Percentiles rank a stretch among this genome's conserved stretches.
phyloP scores from a whole-genome alignment of 768 basidiomycete species.

The Cystofilobasidium bisporidii region DNA sequence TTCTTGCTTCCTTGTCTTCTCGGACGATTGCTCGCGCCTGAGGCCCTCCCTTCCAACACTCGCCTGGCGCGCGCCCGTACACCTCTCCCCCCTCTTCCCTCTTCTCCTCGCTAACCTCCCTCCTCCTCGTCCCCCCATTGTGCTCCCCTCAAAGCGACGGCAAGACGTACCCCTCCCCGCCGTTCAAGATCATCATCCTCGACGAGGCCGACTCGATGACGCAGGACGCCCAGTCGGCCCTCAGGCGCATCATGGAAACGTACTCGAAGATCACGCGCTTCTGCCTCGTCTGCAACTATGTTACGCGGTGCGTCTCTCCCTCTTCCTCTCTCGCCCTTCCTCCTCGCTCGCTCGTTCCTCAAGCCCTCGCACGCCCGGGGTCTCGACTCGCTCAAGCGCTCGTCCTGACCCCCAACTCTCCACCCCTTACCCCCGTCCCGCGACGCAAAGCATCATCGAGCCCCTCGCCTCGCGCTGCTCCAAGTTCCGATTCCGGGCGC shows the following conservation, averaged over 20 bases:
- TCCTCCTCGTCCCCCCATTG: no score
- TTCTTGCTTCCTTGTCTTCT: not conserved
- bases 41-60: not conserved
- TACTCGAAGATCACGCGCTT: constrained; percentile 94
- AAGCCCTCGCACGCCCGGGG: no score
- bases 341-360: no score
- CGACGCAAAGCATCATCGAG: constrained; percentile 75
- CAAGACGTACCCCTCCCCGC: constrained; percentile 85
- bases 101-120: no score
- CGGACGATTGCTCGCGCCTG: not conserved
- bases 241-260: constrained; percentile 99
- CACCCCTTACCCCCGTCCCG: not conserved
- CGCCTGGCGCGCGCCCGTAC: not conserved
- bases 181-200: constrained; percentile 96
- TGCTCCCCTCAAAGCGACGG: no score
- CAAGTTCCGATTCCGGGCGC: constrained; percentile 93
- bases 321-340: not conserved
- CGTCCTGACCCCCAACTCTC: no score
- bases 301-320: constrained; percentile 66
- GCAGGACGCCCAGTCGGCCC: constrained; percentile 93
- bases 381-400: no score
- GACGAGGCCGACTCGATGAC: constrained; percentile 99
- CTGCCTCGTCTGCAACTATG: constrained; percentile 98
- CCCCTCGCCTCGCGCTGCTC: constrained; percentile 97
- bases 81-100: no score